Percentiles rank a stretch among this genome's conserved stretches.
Evolutionary conservation across 306 rosid genomes (phyloP).

Genomic region (Rosa lucieae): DNA sequence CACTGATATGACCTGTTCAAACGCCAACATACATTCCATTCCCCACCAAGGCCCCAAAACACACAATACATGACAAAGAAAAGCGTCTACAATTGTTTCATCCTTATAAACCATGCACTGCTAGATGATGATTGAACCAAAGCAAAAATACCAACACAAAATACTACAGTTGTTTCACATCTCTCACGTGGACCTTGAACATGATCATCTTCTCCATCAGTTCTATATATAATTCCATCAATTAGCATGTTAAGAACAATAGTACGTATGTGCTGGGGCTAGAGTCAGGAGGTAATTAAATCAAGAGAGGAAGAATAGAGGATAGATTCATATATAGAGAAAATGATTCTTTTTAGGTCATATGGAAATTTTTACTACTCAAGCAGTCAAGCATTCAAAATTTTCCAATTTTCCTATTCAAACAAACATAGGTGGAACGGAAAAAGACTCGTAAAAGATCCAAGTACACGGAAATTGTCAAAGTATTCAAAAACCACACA

Average conservation of each 20-base stretch:
- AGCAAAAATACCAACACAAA: conserved; percentile 9
- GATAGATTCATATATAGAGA: too few species aligned
- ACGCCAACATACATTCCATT: not conserved
- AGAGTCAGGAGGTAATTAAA: not conserved
- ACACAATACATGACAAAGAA: conserved; percentile 22
- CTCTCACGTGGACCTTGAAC: not conserved
- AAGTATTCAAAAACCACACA: too few species aligned
- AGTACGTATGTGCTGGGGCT: not conserved
- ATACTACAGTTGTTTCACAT: not conserved
- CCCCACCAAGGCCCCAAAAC: not conserved
- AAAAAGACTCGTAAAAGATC: too few species aligned
- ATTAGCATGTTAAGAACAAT: not conserved
- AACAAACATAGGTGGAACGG: too few species aligned
- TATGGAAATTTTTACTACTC: too few species aligned
- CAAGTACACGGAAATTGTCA: too few species aligned
- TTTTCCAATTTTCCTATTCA: too few species aligned
- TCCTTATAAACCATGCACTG: not conserved
- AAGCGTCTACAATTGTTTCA: not conserved
- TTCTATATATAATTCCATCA: not conserved
- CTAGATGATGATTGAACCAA: conserved; percentile 10
- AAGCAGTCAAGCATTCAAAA: too few species aligned
- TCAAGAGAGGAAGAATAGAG: not conserved
- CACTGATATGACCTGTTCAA: conserved; percentile 35
- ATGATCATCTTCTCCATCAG: not conserved
- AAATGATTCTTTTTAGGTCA: too few species aligned